These are phyloP conservation scores for Phytophthora cactorum DNA, from an alignment of 352 stramenopile genomes.

Conservation along the genomic window DNA sequence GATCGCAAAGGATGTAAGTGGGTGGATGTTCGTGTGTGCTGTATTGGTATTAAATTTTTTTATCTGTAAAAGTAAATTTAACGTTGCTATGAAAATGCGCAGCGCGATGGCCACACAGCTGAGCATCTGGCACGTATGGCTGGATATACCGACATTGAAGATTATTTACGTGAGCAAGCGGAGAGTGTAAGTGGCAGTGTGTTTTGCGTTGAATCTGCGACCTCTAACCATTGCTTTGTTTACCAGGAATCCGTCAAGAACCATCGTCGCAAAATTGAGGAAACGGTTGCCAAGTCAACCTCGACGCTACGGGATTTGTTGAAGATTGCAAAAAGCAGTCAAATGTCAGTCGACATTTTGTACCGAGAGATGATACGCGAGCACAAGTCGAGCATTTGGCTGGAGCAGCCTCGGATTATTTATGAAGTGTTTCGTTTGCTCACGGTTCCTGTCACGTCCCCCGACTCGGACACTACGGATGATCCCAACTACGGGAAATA, in stretches of 20 bases:
- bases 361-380: slow-evolving; percentile 83
- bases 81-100: slow-evolving; percentile 2
- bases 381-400: slow-evolving; percentile 68
- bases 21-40: not conserved
- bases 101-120: slow-evolving; percentile 82
- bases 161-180: slow-evolving; percentile 78
- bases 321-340: slow-evolving; percentile 62
- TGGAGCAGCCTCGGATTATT: slow-evolving; percentile 83
- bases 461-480: slow-evolving; percentile 38
- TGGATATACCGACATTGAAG: slow-evolving; percentile 75
- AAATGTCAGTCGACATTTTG: slow-evolving; percentile 77
- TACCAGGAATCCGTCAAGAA: slow-evolving; percentile 84
- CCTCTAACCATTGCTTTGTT: not conserved
- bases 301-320: slow-evolving; percentile 75
- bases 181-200: slow-evolving; percentile 67
- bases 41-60: not conserved
- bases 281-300: slow-evolving; percentile 65
- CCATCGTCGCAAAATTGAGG: slow-evolving; percentile 84
- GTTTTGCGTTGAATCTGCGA: not conserved
- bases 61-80: not conserved
- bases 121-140: slow-evolving; percentile 66
- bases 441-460: slow-evolving; percentile 48
- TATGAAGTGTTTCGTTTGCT: slow-evolving; percentile 82
- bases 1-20: slow-evolving; percentile 77
- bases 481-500: slow-evolving; percentile 85